A percentile compares a stretch with the other conserved stretches of the same genome.
phyloP scores from a whole-genome alignment of 1,284 basidiomycete genomes.

The Puccinia sorghi region DNA sequence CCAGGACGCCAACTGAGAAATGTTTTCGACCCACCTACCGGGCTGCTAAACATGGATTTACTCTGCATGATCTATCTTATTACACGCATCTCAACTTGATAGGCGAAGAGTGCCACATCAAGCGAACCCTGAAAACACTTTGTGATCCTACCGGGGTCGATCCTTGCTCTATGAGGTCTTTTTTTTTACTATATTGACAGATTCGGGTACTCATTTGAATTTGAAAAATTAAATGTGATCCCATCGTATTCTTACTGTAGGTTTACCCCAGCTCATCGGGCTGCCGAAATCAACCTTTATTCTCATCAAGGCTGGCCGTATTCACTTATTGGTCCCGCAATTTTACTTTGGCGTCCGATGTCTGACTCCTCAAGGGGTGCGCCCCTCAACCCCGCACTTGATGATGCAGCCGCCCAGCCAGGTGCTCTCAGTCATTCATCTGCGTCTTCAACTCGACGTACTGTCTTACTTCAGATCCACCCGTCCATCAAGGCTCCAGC shows the following conservation, averaged over 20 bases:
- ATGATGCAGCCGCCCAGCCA: conserved; percentile 53
- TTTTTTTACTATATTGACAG: neutral
- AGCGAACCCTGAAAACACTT: conserved; percentile 62
- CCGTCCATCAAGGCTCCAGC: conserved; percentile 36
- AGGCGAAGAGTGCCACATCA: conserved; percentile 66
- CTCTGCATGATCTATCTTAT: conserved; percentile 85
- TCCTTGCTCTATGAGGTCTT: conserved; percentile 40
- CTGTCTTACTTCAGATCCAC: conserved; percentile 40
- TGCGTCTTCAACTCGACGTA: conserved; percentile 11
- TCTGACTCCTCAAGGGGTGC: conserved; percentile 51
- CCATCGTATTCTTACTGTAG: conserved; percentile 57
- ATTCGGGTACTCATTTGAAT: neutral
- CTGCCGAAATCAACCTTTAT: conserved; percentile 58
- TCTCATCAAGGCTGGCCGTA: conserved; percentile 65
- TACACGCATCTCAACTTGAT: conserved; percentile 71
- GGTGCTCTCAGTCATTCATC: neutral
- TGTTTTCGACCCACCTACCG: conserved; percentile 82
- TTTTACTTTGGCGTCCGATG: conserved; percentile 70
- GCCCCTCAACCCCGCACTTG: conserved; percentile 17
- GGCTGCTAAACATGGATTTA: conserved; percentile 73
- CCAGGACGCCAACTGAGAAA: conserved; percentile 81
- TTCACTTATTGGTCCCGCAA: conserved; percentile 69
- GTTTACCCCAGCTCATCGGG: conserved; percentile 63
- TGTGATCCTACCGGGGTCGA: conserved; percentile 51
- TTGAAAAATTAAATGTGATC: conserved; percentile 10